phyloP scores from a whole-genome alignment of 331 rosid species.

The Prunus yedoensis region DNA sequence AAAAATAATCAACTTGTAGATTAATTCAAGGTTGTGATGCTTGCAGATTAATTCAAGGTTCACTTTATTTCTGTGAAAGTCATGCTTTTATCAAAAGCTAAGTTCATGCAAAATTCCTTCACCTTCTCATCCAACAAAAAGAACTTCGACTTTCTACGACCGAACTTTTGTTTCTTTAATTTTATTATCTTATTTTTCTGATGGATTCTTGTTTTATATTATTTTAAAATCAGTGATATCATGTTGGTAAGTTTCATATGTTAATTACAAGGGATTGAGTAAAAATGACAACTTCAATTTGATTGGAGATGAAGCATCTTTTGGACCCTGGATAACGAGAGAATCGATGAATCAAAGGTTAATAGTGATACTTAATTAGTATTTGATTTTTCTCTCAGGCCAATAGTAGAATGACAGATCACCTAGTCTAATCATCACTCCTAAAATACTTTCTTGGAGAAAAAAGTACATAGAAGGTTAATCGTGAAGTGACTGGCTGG shows the following conservation, averaged over 20 bases:
- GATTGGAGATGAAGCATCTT: slow-evolving; percentile 3
- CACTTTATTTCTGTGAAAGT: background rate
- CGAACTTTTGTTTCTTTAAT: background rate
- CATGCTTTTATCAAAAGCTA: background rate
- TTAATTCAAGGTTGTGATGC: background rate
- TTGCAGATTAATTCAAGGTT: background rate
- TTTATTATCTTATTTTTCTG: background rate
- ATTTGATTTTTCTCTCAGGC: background rate
- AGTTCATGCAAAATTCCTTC: background rate
- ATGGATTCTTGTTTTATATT: background rate
- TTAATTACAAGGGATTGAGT: background rate
- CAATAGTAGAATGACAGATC: background rate
- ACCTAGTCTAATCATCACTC: background rate
- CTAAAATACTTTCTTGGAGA: no score
- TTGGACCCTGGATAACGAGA: background rate
- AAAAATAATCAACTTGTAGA: background rate
- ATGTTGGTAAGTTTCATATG: slow-evolving; percentile 1
- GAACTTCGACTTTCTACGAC: background rate
- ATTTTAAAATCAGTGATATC: slow-evolving; percentile 1
- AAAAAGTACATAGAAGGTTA: background rate
- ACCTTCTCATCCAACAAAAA: background rate
- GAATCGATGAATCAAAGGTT: background rate
- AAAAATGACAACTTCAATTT: background rate
- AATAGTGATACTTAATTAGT: background rate
- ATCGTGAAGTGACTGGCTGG: background rate